Base-by-base conservation (phyloP, 140 eudicot species). In the Ambrosia hybrid region DNA sequence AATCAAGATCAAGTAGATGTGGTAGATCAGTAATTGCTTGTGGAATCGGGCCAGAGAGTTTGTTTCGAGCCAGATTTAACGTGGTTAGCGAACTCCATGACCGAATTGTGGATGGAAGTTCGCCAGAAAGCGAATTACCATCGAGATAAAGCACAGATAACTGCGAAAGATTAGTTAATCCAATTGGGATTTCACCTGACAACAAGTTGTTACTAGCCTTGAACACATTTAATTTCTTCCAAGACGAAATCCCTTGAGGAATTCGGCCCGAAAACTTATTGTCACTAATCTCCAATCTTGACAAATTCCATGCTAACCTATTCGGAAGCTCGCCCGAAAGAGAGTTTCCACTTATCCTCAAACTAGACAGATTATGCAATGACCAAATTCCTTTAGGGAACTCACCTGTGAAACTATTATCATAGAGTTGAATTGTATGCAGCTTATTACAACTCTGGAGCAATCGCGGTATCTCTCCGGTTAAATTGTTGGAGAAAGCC, bases 51-150 rank as follows among this genome's bases (percentile, higher is more conserved):
- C 96, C 97, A 4, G 96, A 84, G 17, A 91, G 81, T 3, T 81
- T 62, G 77, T 91, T 91, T 76, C 92, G 80, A 3, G 98, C 82
- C 49, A 89, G 79, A 75, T 79, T 78, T 70, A 92, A 67, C 3
- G 83, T 71, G n/a, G 82, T 85, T 2, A 92, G 79, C 13, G 91
- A 86, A 12, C 57, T 78, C 98, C 98, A 92, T 1, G 97, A 89
- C 51, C 59, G 51, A 16, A 89, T 80, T 37, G 74, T 68, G 0
- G 83, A 52, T 15, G 98, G 96, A 61, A 92, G 82, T 67, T 75
- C 81, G 30, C 98, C 95, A 5, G 96, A 84, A 68, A 92, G 72
- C 6, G 76, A 82, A 64, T 92, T 92, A 10, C 96, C 92, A 17
- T 92, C 96, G 6, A 92, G 90, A 12, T 26, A 38, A 17, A 92